Evolutionary conservation across 768 basidiomycete genomes (phyloP), one percentile per base, ranked within the genome.

Genomic region (Cystofilobasidium macerans): DNA sequence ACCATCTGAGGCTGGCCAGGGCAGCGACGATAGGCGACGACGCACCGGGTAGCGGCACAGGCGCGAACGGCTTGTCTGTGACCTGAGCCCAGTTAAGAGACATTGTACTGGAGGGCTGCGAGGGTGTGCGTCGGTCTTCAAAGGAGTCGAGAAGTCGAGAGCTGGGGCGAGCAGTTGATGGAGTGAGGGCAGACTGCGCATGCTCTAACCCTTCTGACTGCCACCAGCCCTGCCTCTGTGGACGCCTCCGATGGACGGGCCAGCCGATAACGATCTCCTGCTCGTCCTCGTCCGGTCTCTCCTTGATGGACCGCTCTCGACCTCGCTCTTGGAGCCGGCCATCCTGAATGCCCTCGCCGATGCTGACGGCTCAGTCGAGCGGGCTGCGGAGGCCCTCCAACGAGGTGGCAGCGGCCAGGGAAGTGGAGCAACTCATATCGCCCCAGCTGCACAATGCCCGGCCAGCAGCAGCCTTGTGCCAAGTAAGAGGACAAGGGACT

Each of bases 371-470:
- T 69, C 73, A 69, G 71, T 75, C 2, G 38, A 57, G 30, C 30
- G 30, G 26, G 76, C 76, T 24, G 76, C 75, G 3, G 73, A 75
- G 57, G 62, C 56, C 30, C 57, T 76, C 9, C 32, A 73, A 11
- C 69, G 71, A 2, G 35, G 71, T 26, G 68, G 62, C n/a, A 68
- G 18, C 5, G 51, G 51, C 2, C 5, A 68, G 61, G 69, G 30
- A 71, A 73, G 73, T 43, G 72, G 9, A 56, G 57, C 14, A 61
- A 54, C 56, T 65, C 65, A 14, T 42, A 58, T 53, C 3, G 69
- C 68, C 0, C 54, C 57, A 4, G 65, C 65, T 35, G 61, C 71
- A 16, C 35, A 51, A 54, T 32, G 43, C 18, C 40, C 22, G 45
- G 6, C 22, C 33, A 43, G 1, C 30, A 32, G 22, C 22, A 43